Conservation (phyloP, 179 eudicot species). For the Amaranthus tricolor region DNA sequence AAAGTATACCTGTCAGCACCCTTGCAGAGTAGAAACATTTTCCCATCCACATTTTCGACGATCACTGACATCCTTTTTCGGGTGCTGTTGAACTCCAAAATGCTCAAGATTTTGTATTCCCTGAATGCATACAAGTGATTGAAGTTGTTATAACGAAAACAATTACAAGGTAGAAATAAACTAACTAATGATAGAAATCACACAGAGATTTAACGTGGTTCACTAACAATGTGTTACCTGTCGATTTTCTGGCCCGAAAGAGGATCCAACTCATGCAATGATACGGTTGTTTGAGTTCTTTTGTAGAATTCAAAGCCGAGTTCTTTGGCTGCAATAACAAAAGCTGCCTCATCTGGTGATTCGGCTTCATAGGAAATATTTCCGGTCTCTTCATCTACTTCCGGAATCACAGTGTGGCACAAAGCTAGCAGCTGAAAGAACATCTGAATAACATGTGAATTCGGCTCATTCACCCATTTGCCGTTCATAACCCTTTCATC, state of each 20-base stretch:
- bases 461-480: conserved; percentile 70
- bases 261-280: conserved; percentile 67
- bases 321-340: conserved; percentile 94
- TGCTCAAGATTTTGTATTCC: conserved; percentile 45
- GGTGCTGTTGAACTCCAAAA: conserved; percentile 70
- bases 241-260: conserved; percentile 48
- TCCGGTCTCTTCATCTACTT: conserved; percentile 71
- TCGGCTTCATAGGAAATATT: conserved; percentile 85
- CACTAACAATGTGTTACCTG: conserved; percentile 55
- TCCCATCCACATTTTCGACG: conserved; percentile 57
- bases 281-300: conserved; percentile 73
- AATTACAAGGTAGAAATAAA: no score
- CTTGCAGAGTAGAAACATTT: conserved; percentile 65
- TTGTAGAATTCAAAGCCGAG: conserved; percentile 79
- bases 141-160: not conserved
- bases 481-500: conserved; percentile 76
- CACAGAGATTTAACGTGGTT: no score
- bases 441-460: conserved; percentile 53
- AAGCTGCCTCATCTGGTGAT: conserved; percentile 96
- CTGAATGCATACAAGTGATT: conserved; percentile 22
- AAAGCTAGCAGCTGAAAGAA: conserved; percentile 71
- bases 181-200: no score
- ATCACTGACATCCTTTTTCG: conserved; percentile 73
- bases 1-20: conserved; percentile 86
- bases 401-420: conserved; percentile 92